phyloP scores from a whole-genome alignment of 2,329 filamentous ascomycete genomes.

The Cercospora sesami region DNA sequence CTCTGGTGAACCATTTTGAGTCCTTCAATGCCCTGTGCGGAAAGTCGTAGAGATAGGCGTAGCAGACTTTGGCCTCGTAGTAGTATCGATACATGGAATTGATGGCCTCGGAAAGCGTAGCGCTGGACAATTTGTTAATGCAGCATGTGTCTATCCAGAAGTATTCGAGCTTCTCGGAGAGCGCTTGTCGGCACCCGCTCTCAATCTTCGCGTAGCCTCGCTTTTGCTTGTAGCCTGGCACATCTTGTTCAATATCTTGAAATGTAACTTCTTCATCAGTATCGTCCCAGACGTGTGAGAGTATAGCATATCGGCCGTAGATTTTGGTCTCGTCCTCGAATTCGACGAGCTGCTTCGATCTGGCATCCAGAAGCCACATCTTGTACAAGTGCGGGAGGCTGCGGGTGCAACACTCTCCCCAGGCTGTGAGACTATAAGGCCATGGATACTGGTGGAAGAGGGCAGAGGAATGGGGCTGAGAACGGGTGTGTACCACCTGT shows the following conservation, averaged over 20 bases:
- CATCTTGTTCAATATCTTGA: conserved; percentile 21
- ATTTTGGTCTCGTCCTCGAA: conserved; percentile 26
- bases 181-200: conserved; percentile 24
- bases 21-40: conserved; percentile 9
- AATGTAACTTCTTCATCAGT: conserved; percentile 28
- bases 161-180: conserved; percentile 35
- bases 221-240: conserved; percentile 14
- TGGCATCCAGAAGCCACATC: conserved; percentile 29
- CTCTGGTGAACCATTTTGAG: conserved; percentile 27
- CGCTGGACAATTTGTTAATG: conserved; percentile 41
- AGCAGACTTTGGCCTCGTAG: conserved; percentile 38
- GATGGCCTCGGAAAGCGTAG: conserved; percentile 42
- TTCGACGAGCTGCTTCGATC: conserved; percentile 18
- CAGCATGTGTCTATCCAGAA: conserved; percentile 46
- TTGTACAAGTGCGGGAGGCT: background rate
- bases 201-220: conserved; percentile 29
- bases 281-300: conserved; percentile 31
- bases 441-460: background rate
- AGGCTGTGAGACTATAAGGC: background rate
- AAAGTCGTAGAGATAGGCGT: conserved; percentile 36
- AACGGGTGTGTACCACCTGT: background rate
- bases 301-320: conserved; percentile 30
- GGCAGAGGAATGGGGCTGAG: background rate
- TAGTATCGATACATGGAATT: conserved; percentile 40
- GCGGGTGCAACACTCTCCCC: background rate